Conservation (phyloP, 2,329 filamentous ascomycete species). For the Didymella segeticola region DNA sequence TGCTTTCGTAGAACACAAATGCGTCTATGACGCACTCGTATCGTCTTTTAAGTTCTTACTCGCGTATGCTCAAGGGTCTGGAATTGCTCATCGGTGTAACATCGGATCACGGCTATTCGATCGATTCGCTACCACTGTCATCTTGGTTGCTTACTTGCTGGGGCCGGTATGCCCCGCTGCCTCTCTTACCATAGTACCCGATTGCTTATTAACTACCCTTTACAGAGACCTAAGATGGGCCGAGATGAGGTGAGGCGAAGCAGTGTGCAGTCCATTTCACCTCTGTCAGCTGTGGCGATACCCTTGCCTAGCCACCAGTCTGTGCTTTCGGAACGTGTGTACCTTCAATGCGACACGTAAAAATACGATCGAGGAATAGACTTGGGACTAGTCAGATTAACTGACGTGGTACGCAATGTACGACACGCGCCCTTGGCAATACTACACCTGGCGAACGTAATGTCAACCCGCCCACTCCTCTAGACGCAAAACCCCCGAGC, state of each 20-base stretch:
- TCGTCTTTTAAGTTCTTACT: constrained; percentile 17
- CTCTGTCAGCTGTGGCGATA: constrained; percentile 7
- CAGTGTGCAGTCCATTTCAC: constrained; percentile 1
- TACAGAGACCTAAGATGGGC: too few relatives aligned
- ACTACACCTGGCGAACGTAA: constrained; percentile 10
- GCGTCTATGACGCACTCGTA: constrained; percentile 35
- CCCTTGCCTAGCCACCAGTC: too few relatives aligned
- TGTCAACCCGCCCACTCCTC: constrained; percentile 1
- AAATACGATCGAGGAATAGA: constrained; percentile 13
- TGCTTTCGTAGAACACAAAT: constrained; percentile 18
- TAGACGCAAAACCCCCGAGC: constrained; percentile 1
- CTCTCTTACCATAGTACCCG: too few relatives aligned
- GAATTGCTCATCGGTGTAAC: constrained; percentile 18
- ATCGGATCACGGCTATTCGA: constrained; percentile 1
- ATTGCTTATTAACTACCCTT: constrained; percentile 3
- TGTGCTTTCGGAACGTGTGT: constrained; percentile 8
- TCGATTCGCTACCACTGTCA: constrained; percentile 5
- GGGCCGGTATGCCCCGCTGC: constrained; percentile 2
- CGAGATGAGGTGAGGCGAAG: constrained; percentile 5
- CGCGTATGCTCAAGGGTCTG: constrained; percentile 10
- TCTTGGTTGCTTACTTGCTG: neutral
- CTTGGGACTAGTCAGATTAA: constrained; percentile 18
- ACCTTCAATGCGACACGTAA: constrained; percentile 16
- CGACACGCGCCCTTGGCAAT: constrained; percentile 17
- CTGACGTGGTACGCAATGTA: constrained; percentile 16